Base-by-base conservation (phyloP, 2,329 filamentous ascomycete species). In the Xylaria sp. region DNA sequence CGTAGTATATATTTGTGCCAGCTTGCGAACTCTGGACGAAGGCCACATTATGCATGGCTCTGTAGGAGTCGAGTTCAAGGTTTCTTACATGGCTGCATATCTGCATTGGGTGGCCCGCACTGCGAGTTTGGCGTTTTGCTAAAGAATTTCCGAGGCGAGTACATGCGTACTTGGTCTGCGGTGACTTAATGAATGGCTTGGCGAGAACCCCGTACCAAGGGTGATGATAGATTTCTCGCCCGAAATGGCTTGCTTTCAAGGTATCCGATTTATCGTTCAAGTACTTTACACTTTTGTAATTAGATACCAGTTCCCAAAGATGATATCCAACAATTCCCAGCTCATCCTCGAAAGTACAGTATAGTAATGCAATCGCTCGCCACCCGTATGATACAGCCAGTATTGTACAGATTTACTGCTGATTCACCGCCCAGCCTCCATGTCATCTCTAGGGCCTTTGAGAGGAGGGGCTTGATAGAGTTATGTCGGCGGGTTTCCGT, bases 1-100 rank as follows among this genome's bases (percentile, higher is more conserved):
- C 80, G 81, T 80, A 79, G 76, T 72, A 64, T 71, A 78, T 79
- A 77, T 75, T 77, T 72, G 76, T 71, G 75, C 74, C 71, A 72
- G 74, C 72, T 76, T 73, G 70, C 73, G 68, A 73, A 63, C 72
- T 74, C 64, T 65, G 50, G 58, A 67, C 65, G 68, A 56, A 60
- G 68, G 66, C 68, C 68, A 66, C 69, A 67, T 70, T 70, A 65
- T 56, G 59, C 43, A 52, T 61, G 68, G 74, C 55, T 76, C 70
- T 70, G 70, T 74, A 64, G 67, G 60, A 63, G 65, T 75, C 73
- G 53, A 61, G 60, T 72, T 53, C 52, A 66, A 64, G 65, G 61
- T 66, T 60, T 58, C 61, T 73, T 70, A 67, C 69, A 68, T 61
- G 72, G 72, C 72, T 74, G 75, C 76, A 78, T 78, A 73, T 72